phyloP scores from a whole-genome alignment of 2,329 filamentous ascomycete genomes.

The Colletotrichum endophyticum region DNA sequence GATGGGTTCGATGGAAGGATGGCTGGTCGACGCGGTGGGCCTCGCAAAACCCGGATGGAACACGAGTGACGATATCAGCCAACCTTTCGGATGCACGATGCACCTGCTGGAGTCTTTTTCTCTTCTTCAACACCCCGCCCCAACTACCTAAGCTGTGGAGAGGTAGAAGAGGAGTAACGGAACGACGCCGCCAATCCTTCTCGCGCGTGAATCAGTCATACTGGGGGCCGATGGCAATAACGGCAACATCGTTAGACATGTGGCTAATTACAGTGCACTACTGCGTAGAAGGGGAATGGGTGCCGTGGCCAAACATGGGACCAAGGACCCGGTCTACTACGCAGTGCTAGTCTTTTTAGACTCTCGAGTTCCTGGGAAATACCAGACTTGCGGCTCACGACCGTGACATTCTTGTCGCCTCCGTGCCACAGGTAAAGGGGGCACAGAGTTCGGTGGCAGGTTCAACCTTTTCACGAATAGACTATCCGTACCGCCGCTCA shows the following conservation, averaged over 20 bases:
- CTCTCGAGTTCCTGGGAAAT: background rate
- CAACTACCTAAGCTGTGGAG: background rate
- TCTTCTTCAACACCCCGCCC: background rate
- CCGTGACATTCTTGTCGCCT: background rate
- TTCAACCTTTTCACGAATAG: background rate
- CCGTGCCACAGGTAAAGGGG: background rate
- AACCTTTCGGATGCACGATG: background rate
- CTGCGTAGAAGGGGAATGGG: background rate
- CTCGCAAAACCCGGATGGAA: conserved; percentile 9
- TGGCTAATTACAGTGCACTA: background rate
- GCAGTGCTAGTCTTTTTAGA: background rate
- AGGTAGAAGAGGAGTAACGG: background rate
- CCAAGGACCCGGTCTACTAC: background rate
- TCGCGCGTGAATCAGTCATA: background rate
- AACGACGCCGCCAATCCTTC: background rate
- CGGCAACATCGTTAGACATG: background rate
- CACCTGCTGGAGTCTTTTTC: background rate
- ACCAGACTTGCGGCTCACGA: background rate
- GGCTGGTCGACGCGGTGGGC: conserved; percentile 10
- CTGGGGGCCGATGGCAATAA: background rate
- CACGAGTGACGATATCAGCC: conserved; percentile 13
- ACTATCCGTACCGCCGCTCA: background rate
- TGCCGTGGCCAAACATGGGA: background rate
- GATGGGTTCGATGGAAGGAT: background rate
- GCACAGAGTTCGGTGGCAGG: background rate